Evolutionary conservation across 2,329 filamentous ascomycete species (phyloP).

Genomic region (Alternaria brassicicola): DNA sequence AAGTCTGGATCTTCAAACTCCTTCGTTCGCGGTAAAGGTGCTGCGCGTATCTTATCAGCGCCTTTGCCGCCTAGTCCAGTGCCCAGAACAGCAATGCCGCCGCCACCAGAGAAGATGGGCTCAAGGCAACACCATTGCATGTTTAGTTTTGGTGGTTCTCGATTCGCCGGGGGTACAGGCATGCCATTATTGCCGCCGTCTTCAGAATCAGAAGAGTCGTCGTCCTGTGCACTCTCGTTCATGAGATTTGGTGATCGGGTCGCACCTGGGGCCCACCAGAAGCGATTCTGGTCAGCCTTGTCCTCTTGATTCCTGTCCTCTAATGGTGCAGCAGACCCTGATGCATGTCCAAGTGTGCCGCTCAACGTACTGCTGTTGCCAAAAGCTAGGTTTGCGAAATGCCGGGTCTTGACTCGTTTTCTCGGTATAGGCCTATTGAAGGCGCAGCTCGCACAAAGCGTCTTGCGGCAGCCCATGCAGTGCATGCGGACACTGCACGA

Average conservation of each 20-base stretch:
- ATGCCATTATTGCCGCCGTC: constrained; percentile 46
- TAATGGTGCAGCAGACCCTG: constrained; percentile 35
- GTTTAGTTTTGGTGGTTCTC: constrained; percentile 57
- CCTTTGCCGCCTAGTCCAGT: constrained; percentile 55
- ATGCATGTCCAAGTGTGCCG: constrained; percentile 36
- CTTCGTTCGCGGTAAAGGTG: constrained; percentile 60
- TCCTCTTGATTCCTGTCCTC: constrained; percentile 29
- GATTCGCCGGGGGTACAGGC: constrained; percentile 40
- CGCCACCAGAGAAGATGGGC: constrained; percentile 64
- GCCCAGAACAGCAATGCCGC: constrained; percentile 64
- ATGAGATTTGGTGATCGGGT: constrained; percentile 63
- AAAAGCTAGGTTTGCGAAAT: constrained; percentile 48
- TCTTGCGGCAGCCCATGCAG: constrained; percentile 65
- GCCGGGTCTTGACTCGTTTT: constrained; percentile 47
- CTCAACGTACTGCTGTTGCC: constrained; percentile 37
- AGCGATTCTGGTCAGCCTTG: constrained; percentile 45
- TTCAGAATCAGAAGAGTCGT: constrained; percentile 48
- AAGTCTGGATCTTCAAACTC: constrained; percentile 64
- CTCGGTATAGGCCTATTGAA: constrained; percentile 60
- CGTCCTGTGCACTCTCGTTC: constrained; percentile 55
- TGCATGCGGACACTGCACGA: constrained; percentile 68
- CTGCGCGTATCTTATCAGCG: constrained; percentile 62
- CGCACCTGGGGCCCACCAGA: constrained; percentile 66
- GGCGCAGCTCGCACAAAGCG: constrained; percentile 64
- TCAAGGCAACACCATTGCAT: constrained; percentile 67